These are phyloP conservation scores for Melianthus villosus DNA, from an alignment of 441 rosid genomes.

Conservation along the genomic window DNA sequence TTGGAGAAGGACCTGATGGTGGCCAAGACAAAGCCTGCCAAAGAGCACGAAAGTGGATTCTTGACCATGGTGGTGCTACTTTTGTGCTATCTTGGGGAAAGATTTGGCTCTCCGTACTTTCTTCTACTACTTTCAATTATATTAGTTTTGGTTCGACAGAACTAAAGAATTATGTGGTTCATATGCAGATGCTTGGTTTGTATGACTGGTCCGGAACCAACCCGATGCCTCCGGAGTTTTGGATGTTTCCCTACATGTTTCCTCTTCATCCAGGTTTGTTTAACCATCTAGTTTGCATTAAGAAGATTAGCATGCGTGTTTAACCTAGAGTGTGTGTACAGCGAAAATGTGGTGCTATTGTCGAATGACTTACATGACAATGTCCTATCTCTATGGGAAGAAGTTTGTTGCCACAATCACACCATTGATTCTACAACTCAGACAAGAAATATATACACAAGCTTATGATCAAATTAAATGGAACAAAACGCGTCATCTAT, in stretches of 20 bases:
- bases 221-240: slow-evolving; percentile 80
- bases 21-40: too few species aligned
- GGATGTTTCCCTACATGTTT: slow-evolving; percentile 66
- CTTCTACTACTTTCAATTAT: neutral
- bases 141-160: too few species aligned
- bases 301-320: too few species aligned
- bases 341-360: slow-evolving; percentile 90
- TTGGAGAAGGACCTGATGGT: slow-evolving; percentile 67
- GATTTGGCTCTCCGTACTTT: slow-evolving; percentile 72
- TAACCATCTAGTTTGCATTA: neutral
- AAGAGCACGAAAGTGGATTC: slow-evolving; percentile 60
- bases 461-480: slow-evolving; percentile 63
- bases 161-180: neutral
- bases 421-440: slow-evolving; percentile 38
- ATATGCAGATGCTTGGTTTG: slow-evolving; percentile 58
- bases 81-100: slow-evolving; percentile 86
- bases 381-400: slow-evolving; percentile 17
- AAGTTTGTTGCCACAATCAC: slow-evolving; percentile 49
- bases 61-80: slow-evolving; percentile 68
- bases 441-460: slow-evolving; percentile 45
- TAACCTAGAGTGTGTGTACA: too few species aligned
- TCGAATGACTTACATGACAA: slow-evolving; percentile 57
- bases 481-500: slow-evolving; percentile 45
- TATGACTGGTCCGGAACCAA: slow-evolving; percentile 89
- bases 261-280: slow-evolving; percentile 68